Base-by-base conservation (phyloP, 805 yeast genomes). In the Pichia nanzhaoensis region DNA sequence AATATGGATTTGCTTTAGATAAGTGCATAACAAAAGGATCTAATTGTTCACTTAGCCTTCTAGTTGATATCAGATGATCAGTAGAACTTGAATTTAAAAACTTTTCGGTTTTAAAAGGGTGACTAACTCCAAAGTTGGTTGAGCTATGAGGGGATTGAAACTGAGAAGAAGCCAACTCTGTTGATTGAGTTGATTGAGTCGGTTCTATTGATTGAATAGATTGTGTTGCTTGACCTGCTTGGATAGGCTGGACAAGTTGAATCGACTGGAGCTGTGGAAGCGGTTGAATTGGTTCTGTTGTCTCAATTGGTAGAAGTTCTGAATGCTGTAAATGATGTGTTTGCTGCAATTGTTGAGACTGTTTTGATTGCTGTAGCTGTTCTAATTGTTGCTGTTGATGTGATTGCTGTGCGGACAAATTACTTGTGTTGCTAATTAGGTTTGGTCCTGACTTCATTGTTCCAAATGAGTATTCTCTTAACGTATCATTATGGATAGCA, bases 31-130 rank as follows among this genome's bases (percentile, higher is more conserved):
- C 62, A 51, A 73, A 74, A 1, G 76, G 73, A 44, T 74, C 79
- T 41, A 73, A 49, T 42, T 71, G 77, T 51, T 75, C 78, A 39
- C 75, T 67, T n/a, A 71, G 74, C 39, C 77, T 60, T 50, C 76
- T 61, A 37, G 42, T 58, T 47, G 52, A 41, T 22, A 49, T 54
- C 49, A 56, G 53, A 51, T 46, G 66, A 43, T 56, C 65, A 39
- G 34, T 43, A 5, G 55, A 34, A 14, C 37, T 48, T 13, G 54
- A 39, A 33, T 55, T 57, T 8, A 52, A 44, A 45, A 51, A 39
- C 41, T 61, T 46, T 20, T 59, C 64, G 0, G 62, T 48, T 3
- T 59, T 49, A 39, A 59, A 60, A 7, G 64, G 59, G 42, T 51
- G 64, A 17, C 45, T 18, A 28, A 52, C 49, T 28, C 44, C 49